These are phyloP conservation scores for Teratosphaeria gauchensis DNA, from an alignment of 2,329 filamentous ascomycete genomes.

Conservation along the genomic window DNA sequence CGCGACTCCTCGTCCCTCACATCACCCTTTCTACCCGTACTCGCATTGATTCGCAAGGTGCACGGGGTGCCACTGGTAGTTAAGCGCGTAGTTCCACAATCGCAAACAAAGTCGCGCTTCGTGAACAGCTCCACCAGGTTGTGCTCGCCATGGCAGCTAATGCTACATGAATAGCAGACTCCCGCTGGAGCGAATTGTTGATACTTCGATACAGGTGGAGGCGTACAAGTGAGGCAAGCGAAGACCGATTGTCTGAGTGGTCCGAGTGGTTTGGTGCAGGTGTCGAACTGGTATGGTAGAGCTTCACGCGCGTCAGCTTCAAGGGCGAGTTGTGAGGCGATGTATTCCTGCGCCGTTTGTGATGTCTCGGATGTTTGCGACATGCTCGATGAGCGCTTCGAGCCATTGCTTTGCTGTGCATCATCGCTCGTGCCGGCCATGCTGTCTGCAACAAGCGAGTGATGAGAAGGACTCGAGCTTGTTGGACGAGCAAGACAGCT, in stretches of 20 bases:
- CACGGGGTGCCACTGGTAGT: constrained; percentile 58
- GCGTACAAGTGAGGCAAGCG: constrained; percentile 88
- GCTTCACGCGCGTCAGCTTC: constrained; percentile 93
- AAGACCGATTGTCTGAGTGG: constrained; percentile 81
- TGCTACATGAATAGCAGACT: constrained; percentile 92
- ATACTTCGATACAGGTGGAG: constrained; percentile 54
- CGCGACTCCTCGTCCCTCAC: constrained; percentile 68
- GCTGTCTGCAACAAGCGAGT: neutral
- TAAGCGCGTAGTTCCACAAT: constrained; percentile 83
- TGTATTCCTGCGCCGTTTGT: constrained; percentile 56
- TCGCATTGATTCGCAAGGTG: constrained; percentile 59
- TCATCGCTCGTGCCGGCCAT: neutral
- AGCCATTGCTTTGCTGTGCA: neutral
- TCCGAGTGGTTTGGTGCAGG: constrained; percentile 83
- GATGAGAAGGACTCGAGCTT: neutral
- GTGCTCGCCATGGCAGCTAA: constrained; percentile 94
- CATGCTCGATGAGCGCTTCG: neutral
- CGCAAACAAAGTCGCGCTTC: constrained; percentile 92
- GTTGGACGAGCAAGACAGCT: neutral
- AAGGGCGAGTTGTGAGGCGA: constrained; percentile 77
- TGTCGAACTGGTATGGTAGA: constrained; percentile 89
- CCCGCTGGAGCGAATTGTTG: constrained; percentile 65
- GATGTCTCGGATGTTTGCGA: constrained; percentile 36
- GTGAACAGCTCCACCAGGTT: constrained; percentile 89
- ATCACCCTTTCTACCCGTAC: constrained; percentile 64